phyloP scores from a whole-genome alignment of 192 early-diverging fungal species.

The Kickxella alabastrina region DNA sequence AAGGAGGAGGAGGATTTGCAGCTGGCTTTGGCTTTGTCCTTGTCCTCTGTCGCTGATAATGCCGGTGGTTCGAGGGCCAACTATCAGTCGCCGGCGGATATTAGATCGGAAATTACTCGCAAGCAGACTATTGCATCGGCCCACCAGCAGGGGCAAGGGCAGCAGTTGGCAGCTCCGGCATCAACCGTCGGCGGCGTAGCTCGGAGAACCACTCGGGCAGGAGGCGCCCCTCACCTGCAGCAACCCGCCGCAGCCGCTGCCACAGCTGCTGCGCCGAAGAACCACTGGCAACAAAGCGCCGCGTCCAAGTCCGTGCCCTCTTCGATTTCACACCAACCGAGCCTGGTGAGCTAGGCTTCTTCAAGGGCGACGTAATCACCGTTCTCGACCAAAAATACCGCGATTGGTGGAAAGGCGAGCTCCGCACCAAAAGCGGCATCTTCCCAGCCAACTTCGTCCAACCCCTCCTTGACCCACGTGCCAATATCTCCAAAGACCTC shows the following conservation, averaged over 20 bases:
- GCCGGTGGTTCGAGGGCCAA: conserved; percentile 4
- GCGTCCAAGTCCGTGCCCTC: conserved; percentile 83
- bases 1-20: conserved; percentile 96
- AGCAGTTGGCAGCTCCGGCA: not conserved
- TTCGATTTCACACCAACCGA: conserved; percentile 93
- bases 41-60: conserved; percentile 55
- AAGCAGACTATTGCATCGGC: conserved; percentile 32
- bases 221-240: not conserved
- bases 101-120: conserved; percentile 47
- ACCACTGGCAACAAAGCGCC: too few relatives aligned
- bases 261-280: conserved; percentile 26
- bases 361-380: conserved; percentile 80
- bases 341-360: conserved; percentile 85
- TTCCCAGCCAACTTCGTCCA: conserved; percentile 98
- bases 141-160: not conserved
- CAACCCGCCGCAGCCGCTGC: conserved; percentile 13
- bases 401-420: conserved; percentile 98
- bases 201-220: conserved; percentile 19
- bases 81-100: conserved; percentile 37
- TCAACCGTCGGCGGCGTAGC: conserved; percentile 7
- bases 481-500: conserved; percentile 53
- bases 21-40: conserved; percentile 83
- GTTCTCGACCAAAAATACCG: conserved; percentile 93
- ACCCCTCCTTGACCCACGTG: conserved; percentile 59
- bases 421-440: conserved; percentile 84